Evolutionary conservation across 2,329 filamentous ascomycete genomes (phyloP).

Genomic region (Neopestalotiopsis sp.): DNA sequence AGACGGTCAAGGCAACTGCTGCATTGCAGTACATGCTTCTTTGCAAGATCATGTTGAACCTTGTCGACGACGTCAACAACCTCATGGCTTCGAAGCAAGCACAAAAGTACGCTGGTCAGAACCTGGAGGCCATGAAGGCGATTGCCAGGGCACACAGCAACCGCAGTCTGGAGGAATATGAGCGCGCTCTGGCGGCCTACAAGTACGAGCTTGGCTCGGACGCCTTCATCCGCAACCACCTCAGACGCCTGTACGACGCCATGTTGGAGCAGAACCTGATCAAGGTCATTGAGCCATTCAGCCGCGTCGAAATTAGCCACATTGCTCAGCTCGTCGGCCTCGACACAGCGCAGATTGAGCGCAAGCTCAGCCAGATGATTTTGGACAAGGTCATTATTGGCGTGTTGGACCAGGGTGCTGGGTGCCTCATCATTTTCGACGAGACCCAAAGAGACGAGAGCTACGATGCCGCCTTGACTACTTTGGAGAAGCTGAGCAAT

Average conservation of each 20-base stretch:
- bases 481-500: constrained; percentile 95
- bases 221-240: constrained; percentile 94
- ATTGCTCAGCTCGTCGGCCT: constrained; percentile 97
- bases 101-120: constrained; percentile 92
- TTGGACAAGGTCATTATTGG: constrained; percentile 98
- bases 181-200: constrained; percentile 87
- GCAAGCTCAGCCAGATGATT: constrained; percentile 99
- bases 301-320: constrained; percentile 93
- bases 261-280: constrained; percentile 99
- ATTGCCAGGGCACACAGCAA: constrained; percentile 95
- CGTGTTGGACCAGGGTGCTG: constrained; percentile 95
- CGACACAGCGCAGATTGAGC: constrained; percentile 95
- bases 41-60: constrained; percentile 99
- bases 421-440: constrained; percentile 95
- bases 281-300: constrained; percentile 99
- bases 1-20: constrained; percentile 87
- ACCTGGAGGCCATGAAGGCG: constrained; percentile 98
- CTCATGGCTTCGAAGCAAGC: constrained; percentile 97
- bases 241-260: constrained; percentile 93
- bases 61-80: constrained; percentile 93
- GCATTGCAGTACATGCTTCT: constrained; percentile 99
- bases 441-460: constrained; percentile 92
- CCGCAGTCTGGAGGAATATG: constrained; percentile 95
- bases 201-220: constrained; percentile 93
- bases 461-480: constrained; percentile 92